Conservation (phyloP, 2,329 filamentous ascomycete genomes). For the Penicillium sp. region DNA sequence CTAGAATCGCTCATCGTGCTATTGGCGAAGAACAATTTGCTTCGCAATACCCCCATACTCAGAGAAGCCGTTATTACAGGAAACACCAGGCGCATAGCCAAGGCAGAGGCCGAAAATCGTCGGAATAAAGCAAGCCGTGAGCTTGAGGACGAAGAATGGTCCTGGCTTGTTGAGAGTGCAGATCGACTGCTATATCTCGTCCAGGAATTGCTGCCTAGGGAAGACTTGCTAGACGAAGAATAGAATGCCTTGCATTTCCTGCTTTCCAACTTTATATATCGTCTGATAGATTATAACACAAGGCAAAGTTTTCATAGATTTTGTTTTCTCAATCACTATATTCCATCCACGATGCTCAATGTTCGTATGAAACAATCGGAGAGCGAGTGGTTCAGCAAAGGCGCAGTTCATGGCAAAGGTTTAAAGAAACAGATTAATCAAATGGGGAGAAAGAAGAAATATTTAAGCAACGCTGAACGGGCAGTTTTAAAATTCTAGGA, state of each 20-base stretch:
- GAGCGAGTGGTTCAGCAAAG: not conserved
- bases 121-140: constrained; percentile 39
- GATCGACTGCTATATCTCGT: constrained; percentile 36
- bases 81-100: constrained; percentile 48
- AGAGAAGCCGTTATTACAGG: constrained; percentile 49
- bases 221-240: constrained; percentile 2
- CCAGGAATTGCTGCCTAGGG: constrained; percentile 25
- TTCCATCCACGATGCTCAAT: not conserved
- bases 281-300: not conserved
- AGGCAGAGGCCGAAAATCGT: constrained; percentile 42
- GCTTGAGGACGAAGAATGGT: constrained; percentile 33
- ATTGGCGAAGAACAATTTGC: constrained; percentile 35
- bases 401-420: not conserved
- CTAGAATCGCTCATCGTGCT: constrained; percentile 63
- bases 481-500: constrained; percentile 4
- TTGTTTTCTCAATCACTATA: not conserved
- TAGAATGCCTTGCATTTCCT: not conserved
- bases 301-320: not conserved
- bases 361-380: not conserved
- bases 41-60: constrained; percentile 35
- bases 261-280: not conserved
- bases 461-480: constrained; percentile 1
- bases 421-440: not conserved
- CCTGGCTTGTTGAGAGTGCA: constrained; percentile 39
- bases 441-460: not conserved